These are phyloP conservation scores for Rubus idaeus DNA, from an alignment of 306 rosid genomes.

Conservation along the genomic window DNA sequence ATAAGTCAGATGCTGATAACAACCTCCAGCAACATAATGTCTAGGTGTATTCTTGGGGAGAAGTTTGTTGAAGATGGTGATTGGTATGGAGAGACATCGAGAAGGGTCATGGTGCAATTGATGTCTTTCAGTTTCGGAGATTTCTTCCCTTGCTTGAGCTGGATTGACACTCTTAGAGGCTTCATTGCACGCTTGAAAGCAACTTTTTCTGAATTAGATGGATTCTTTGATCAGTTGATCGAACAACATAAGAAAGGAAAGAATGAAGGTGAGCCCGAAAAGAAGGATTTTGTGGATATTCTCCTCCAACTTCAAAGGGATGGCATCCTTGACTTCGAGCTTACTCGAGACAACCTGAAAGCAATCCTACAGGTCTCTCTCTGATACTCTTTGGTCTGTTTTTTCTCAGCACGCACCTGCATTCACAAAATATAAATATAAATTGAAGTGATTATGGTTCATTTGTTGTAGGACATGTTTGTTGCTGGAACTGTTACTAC, in stretches of 20 bases:
- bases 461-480: constrained; percentile 77
- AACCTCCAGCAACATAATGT: constrained; percentile 20
- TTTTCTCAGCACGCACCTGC: too few relatives aligned
- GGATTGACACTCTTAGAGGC: constrained; percentile 44
- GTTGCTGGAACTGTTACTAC: constrained; percentile 36
- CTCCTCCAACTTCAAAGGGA: constrained; percentile 25
- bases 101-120: background rate
- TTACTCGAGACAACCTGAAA: constrained; percentile 20
- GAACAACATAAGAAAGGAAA: constrained; percentile 27
- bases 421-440: too few relatives aligned
- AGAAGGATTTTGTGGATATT: constrained; percentile 18
- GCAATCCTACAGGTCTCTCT: constrained; percentile 31
- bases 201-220: constrained; percentile 16
- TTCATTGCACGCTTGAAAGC: constrained; percentile 10
- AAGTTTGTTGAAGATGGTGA: constrained; percentile 11
- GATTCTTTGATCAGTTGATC: constrained; percentile 28
- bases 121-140: constrained; percentile 30
- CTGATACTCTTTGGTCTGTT: too few relatives aligned
- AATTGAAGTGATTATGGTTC: too few relatives aligned
- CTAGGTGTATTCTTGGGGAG: constrained; percentile 34
- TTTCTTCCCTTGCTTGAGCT: constrained; percentile 35
- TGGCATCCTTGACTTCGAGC: background rate
- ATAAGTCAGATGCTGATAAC: constrained; percentile 28
- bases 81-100: constrained; percentile 15
- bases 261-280: background rate